Evolutionary conservation across 2,329 filamentous ascomycete species (phyloP), one percentile per base, ranked within the genome.

Genomic region (Xylariaceae sp.): DNA sequence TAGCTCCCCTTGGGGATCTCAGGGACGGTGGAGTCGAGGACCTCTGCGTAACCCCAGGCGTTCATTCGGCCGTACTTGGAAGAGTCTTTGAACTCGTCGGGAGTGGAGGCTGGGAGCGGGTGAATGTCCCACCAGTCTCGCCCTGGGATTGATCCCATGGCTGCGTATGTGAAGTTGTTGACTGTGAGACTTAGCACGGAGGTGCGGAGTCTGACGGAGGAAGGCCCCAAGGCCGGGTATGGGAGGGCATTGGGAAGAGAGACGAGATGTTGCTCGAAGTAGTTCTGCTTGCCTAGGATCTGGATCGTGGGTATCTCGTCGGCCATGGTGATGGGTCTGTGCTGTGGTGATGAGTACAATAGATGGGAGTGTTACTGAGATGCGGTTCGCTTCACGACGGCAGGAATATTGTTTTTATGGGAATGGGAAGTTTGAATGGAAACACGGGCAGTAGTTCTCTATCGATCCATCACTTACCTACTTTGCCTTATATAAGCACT

Each of bases 31-130:
- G 69, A 74, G 4, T 74, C 71, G 6, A 73, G 42, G 5, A 78
- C 69, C 19, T 68, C 62, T 7, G 69, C 75, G 48, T 73, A 76
- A 0, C 77, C 77, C 75, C 76, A 79, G n/a, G 70, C 73, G 39
- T 73, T 71, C 12, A 74, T 73, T 52, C 76, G 73, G 4, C 74
- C 75, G 66, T 75, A 78, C n/a, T 60, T 58, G 2, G 61, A 42
- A 4, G 46, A 31, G 57, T 78, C 67, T 56, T 71, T 69, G 36
- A 65, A 69, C 3, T 66, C 64, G 0, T 63, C 56, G 5, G 67
- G 67, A 1, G 68, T 66, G 16, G 59, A 58, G 0, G 55, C 12
- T 0, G 74, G 75, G 0, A 74, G 66, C 0, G 72, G 75, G 59
- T 76, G 77, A 7, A 71, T 61, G 54, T 72, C 68, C 75, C 75